These are phyloP conservation scores for Spatholobus suberectus DNA, from an alignment of 306 rosid species.

Conservation along the genomic window DNA sequence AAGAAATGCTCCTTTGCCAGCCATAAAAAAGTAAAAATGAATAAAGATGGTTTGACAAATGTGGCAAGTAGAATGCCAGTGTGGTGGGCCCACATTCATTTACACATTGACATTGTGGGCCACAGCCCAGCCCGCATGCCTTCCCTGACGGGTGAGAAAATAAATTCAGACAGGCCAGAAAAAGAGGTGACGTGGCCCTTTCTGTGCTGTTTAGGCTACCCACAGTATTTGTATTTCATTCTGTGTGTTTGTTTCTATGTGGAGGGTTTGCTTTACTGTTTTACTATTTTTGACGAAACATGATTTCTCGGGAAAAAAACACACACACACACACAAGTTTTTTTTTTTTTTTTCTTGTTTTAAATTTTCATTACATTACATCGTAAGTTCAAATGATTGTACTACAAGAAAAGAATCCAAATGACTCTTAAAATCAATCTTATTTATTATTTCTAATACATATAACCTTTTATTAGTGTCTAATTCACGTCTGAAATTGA, in stretches of 20 bases:
- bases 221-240: background rate
- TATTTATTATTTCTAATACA: background rate
- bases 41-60: background rate
- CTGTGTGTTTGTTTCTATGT: background rate
- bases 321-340: too few species aligned
- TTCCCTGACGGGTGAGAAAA: conserved; percentile 3
- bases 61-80: background rate
- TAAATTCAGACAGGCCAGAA: background rate
- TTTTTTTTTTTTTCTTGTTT: background rate
- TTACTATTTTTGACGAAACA: conserved; percentile 9
- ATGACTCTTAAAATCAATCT: background rate
- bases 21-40: conserved; percentile 11
- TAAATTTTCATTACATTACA: background rate
- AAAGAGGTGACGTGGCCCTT: conserved; percentile 13
- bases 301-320: background rate
- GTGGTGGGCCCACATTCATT: conserved; percentile 31
- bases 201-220: background rate
- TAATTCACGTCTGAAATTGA: background rate
- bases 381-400: background rate
- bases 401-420: background rate
- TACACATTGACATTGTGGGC: conserved; percentile 30
- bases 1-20: conserved; percentile 18
- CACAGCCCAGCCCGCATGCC: conserved; percentile 42
- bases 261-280: background rate
- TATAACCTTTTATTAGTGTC: background rate